Conservation (phyloP, 306 rosid species). For the Oxytropis ochrocephala region DNA sequence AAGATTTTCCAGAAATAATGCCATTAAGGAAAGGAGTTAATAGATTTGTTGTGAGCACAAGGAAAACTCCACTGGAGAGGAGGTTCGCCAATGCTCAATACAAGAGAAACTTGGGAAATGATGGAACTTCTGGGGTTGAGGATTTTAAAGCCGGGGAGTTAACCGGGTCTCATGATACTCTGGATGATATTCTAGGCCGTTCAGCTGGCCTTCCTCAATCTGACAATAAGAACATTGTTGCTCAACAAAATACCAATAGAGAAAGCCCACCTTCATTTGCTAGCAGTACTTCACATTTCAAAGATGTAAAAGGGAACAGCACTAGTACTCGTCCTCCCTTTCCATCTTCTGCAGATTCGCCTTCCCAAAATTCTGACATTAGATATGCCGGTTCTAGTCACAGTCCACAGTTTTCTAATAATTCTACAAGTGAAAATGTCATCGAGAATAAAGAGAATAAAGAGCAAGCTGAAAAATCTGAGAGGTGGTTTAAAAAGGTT, state of each 20-base stretch:
- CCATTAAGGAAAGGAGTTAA: slow-evolving; percentile 92
- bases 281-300: slow-evolving; percentile 22
- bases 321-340: slow-evolving; percentile 45
- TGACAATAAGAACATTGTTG: slow-evolving; percentile 14
- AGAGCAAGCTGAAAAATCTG: slow-evolving; percentile 77
- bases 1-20: slow-evolving; percentile 96
- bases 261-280: slow-evolving; percentile 16
- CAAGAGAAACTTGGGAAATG: slow-evolving; percentile 46
- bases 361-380: slow-evolving; percentile 36
- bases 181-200: slow-evolving; percentile 32
- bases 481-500: slow-evolving; percentile 81
- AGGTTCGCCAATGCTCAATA: slow-evolving; percentile 57
- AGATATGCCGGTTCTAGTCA: slow-evolving; percentile 21
- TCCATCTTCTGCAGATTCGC: slow-evolving; percentile 49
- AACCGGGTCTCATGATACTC: slow-evolving; percentile 21
- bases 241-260: slow-evolving; percentile 20
- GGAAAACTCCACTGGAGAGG: slow-evolving; percentile 80
- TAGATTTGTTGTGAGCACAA: slow-evolving; percentile 88
- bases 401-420: slow-evolving; percentile 16
- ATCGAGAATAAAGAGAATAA: slow-evolving; percentile 30
- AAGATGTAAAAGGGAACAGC: slow-evolving; percentile 24
- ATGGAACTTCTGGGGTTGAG: slow-evolving; percentile 23
- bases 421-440: slow-evolving; percentile 23
- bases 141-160: slow-evolving; percentile 18
- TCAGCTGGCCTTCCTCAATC: slow-evolving; percentile 28